phyloP scores from a whole-genome alignment of 345 rosid genomes.

The Arabis alpina region DNA sequence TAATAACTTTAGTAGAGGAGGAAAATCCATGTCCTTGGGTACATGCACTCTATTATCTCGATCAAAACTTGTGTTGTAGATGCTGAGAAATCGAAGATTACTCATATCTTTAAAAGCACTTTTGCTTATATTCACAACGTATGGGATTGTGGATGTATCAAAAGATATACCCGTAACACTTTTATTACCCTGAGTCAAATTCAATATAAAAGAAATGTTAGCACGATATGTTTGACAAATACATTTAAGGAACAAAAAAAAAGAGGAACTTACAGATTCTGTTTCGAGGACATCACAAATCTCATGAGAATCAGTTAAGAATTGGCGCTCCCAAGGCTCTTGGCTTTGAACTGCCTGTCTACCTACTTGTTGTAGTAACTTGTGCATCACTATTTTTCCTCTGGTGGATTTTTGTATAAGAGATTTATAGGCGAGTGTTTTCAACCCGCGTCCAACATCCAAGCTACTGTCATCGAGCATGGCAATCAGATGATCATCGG shows the following conservation, averaged over 20 bases:
- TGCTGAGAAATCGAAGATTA: constrained; percentile 19
- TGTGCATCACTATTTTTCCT: constrained; percentile 33
- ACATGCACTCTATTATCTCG: neutral
- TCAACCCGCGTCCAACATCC: neutral
- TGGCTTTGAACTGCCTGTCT: constrained; percentile 5
- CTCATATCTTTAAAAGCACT: constrained; percentile 11
- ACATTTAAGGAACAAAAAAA: no score
- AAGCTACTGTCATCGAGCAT: no score
- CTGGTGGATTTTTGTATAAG: constrained; percentile 10
- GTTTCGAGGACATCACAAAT: constrained; percentile 2
- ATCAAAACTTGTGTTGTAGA: constrained; percentile 1
- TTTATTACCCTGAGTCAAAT: constrained; percentile 25
- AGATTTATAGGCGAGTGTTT: constrained; percentile 18
- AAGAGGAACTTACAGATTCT: neutral
- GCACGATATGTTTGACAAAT: neutral
- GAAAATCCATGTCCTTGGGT: constrained; percentile 3
- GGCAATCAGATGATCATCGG: neutral
- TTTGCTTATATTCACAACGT: neutral
- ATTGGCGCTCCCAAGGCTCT: neutral
- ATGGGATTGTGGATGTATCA: neutral
- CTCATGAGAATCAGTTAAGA: constrained; percentile 25
- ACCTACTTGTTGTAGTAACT: constrained; percentile 40
- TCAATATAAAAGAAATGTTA: neutral
- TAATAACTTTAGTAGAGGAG: constrained; percentile 30
- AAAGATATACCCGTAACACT: constrained; percentile 26